Evolutionary conservation across 768 basidiomycete species (phyloP), one percentile per base, ranked within the genome.

Genomic region (Pleurotus tuoliensis): DNA sequence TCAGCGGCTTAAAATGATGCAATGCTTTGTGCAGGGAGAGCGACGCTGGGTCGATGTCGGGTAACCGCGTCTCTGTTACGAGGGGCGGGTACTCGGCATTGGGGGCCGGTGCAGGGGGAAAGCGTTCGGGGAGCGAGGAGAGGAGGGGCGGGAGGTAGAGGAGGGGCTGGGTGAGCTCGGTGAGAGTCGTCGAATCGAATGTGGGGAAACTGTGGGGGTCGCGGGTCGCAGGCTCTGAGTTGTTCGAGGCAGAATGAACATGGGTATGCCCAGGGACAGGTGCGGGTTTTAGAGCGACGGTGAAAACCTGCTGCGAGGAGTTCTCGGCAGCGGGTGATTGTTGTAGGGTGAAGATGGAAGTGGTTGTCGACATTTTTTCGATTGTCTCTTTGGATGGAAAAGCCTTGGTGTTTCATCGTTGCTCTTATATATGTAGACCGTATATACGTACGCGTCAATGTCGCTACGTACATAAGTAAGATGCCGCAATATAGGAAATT

Each of bases 101-200:
- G 11, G 30, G 30, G 47, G 76, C 11, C 46, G 59, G 62, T 20
- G 56, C 66, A 58, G 62, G 61, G 18, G 71, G 63, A 38, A 80
- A 58, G 30, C 70, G 69, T 22, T 71, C 68, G 8, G 89, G 90
- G 0, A 92, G 76, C 22, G 86, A 88, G 1, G 92, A 94, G 16
- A 95, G 77, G 13, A 94, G 77, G 2, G 92, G 94, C 2, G 92
- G 94, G 16, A 94, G 82, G 68, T 93, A 95, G 22, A 95, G 74
- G 43, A 93, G 76, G 4, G 84, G 82, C 3, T 68, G 63, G 22
- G 68, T 60, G 22, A 70, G 78, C n/a, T 66, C 68, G 43, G 67
- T 66, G 27, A 73, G 59, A 51, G 67, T 71, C 34, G 65, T 61
- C 5, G 68, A 62, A 58, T 74, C 71, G 63, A 88, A 87, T 2